phyloP scores from a whole-genome alignment of 306 rosid species.

The Delonix regia region DNA sequence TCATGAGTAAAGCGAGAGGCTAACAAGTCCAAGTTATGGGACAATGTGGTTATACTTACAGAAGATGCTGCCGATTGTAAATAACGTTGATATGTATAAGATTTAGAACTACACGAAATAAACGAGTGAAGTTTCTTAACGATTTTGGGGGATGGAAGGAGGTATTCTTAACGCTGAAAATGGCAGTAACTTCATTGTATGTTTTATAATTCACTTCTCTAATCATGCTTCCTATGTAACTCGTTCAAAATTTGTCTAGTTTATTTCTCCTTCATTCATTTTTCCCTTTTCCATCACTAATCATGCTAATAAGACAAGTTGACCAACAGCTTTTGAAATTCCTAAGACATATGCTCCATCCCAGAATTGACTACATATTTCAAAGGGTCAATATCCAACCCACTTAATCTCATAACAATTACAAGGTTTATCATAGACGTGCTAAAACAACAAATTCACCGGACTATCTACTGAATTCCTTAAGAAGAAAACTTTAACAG shows the following conservation, averaged over 20 bases:
- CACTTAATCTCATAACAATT: conserved; percentile 10
- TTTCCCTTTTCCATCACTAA: background rate
- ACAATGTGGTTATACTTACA: background rate
- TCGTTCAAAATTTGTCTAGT: background rate
- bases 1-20: background rate
- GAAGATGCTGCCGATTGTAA: background rate
- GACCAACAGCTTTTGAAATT: conserved; percentile 18
- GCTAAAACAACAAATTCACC: conserved; percentile 30
- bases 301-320: conserved; percentile 26
- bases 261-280: conserved; percentile 8
- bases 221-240: conserved; percentile 19
- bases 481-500: background rate
- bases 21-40: background rate
- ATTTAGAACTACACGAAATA: background rate
- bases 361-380: conserved; percentile 25
- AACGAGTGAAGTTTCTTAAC: background rate
- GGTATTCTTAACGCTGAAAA: background rate
- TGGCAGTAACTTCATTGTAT: background rate
- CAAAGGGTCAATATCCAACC: background rate
- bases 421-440: conserved; percentile 4
- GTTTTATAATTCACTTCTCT: conserved; percentile 4
- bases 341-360: conserved; percentile 22
- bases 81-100: background rate
- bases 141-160: background rate
- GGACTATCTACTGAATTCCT: conserved; percentile 22